phyloP scores from a whole-genome alignment of 208 protist species.

The Strigomonas oncopelti region DNA sequence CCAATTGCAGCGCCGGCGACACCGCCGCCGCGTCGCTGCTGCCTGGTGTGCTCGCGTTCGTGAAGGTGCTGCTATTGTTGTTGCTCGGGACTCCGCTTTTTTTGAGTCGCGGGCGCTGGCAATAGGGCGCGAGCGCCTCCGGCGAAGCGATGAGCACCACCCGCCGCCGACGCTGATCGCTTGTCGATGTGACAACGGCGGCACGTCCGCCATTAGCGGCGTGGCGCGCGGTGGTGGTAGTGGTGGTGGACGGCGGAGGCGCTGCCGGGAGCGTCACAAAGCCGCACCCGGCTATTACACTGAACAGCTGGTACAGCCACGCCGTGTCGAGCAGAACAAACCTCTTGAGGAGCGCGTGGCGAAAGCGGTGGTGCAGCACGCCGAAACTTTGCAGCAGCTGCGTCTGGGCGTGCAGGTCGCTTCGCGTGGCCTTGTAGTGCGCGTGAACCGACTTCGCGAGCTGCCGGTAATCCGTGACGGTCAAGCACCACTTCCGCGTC shows the following conservation, averaged over 20 bases:
- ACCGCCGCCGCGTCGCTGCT: not conserved
- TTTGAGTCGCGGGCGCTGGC: too few species aligned
- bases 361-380: slow-evolving; percentile 55
- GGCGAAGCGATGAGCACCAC: not conserved
- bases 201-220: not conserved
- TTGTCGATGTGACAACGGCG: slow-evolving; percentile 1
- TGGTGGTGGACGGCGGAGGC: not conserved
- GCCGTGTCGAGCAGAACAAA: slow-evolving; percentile 61
- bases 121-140: not conserved
- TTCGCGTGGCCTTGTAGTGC: slow-evolving; percentile 30
- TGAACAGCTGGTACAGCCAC: slow-evolving; percentile 47
- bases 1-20: not conserved
- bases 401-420: slow-evolving; percentile 60
- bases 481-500: slow-evolving; percentile 53
- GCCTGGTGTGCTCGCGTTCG: too few species aligned
- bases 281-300: slow-evolving; percentile 25
- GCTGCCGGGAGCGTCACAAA: slow-evolving; percentile 16
- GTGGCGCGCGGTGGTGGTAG: not conserved
- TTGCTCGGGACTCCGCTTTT: not conserved
- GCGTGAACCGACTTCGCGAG: slow-evolving; percentile 43
- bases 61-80: too few species aligned
- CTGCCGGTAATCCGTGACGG: slow-evolving; percentile 52
- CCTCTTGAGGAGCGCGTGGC: slow-evolving; percentile 41
- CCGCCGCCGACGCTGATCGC: not conserved
- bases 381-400: slow-evolving; percentile 68